phyloP scores from a whole-genome alignment of 768 basidiomycete species.

The Trametes gibbosa region DNA sequence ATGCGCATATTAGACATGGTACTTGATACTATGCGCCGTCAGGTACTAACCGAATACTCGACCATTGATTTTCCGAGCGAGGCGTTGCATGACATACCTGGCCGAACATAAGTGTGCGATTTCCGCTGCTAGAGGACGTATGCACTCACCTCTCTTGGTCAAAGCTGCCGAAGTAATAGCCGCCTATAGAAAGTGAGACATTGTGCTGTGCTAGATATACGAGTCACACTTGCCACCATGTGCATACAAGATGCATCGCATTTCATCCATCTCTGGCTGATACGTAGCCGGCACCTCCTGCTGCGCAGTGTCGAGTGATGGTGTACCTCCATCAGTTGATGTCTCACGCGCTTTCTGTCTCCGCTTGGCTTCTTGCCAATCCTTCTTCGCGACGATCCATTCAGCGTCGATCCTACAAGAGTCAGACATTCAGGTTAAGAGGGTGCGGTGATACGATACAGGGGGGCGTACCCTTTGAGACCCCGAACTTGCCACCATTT shows the following conservation, averaged over 20 bases:
- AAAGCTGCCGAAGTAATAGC: conserved; percentile 82
- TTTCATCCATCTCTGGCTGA: conserved; percentile 73
- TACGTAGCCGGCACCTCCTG: conserved; percentile 33
- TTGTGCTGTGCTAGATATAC: background rate
- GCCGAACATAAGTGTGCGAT: background rate
- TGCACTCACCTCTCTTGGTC: conserved; percentile 74
- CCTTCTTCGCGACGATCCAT: conserved; percentile 85
- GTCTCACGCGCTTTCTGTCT: conserved; percentile 44
- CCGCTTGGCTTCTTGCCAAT: conserved; percentile 69
- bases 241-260: conserved; percentile 80
- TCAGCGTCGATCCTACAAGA: conserved; percentile 69
- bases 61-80: conserved; percentile 90
- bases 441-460: background rate
- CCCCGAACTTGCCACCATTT: conserved; percentile 99
- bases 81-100: conserved; percentile 75
- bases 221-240: conserved; percentile 59
- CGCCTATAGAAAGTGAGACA: conserved; percentile 42
- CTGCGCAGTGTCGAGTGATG: background rate
- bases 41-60: conserved; percentile 69
- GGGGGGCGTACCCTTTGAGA: conserved; percentile 60
- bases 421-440: background rate
- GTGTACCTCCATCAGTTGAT: background rate
- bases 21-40: background rate
- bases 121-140: background rate
- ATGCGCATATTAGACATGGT: conserved; percentile 9